phyloP scores from a whole-genome alignment of 108 stramenopile species.

The Cyclostephanos invisitatus region DNA sequence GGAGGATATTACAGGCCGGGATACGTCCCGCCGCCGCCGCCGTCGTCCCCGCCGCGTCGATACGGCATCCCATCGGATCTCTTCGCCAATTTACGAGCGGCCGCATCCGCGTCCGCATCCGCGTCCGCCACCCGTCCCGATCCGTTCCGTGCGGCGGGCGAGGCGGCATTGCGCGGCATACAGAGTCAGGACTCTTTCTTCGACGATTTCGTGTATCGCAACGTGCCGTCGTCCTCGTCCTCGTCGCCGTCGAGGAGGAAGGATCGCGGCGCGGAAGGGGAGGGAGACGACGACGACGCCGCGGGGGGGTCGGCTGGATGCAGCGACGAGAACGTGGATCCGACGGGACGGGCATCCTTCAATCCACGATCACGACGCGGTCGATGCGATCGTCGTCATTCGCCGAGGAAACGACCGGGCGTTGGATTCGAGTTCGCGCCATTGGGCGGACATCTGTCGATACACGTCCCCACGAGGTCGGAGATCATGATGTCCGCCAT shows the following conservation, averaged over 20 bases:
- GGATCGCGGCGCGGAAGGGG: neutral
- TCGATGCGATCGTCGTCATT: neutral
- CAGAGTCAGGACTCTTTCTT: conserved; percentile 36
- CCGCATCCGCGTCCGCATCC: neutral
- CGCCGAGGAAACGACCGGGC: conserved; percentile 13
- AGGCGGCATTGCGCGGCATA: neutral
- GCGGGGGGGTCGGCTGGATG: too few species aligned
- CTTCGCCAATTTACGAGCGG: neutral
- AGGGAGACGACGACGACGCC: neutral
- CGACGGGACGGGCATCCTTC: too few species aligned
- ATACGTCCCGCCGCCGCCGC: neutral
- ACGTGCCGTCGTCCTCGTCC: neutral
- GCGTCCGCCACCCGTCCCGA: neutral
- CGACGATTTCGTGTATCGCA: conserved; percentile 31
- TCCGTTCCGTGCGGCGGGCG: neutral
- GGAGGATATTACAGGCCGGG: conserved; percentile 42
- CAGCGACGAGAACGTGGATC: neutral
- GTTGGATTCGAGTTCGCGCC: conserved; percentile 37
- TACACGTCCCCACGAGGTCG: conserved; percentile 37
- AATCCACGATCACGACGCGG: too few species aligned
- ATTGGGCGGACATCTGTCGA: conserved; percentile 30
- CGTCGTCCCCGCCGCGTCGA: too few species aligned
- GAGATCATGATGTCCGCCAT: conserved; percentile 33
- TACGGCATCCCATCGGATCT: too few species aligned
- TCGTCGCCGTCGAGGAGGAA: neutral